These are phyloP conservation scores for Exserohilum turcica DNA, from an alignment of 2,329 filamentous ascomycete genomes.

Conservation along the genomic window DNA sequence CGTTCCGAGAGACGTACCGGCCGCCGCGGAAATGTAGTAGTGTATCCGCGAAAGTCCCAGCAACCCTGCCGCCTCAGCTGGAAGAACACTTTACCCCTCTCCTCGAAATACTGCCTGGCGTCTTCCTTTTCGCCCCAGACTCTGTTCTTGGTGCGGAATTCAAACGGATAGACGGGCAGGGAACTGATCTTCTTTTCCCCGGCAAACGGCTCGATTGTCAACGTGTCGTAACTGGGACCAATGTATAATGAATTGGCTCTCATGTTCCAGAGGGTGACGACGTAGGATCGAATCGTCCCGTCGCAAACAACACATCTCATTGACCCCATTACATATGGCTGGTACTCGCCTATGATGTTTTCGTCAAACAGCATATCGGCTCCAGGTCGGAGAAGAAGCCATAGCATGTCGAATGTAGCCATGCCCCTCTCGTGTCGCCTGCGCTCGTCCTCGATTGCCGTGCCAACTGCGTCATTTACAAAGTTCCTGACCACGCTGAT, in stretches of 20 bases:
- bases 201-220: neutral
- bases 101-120: neutral
- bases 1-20: neutral
- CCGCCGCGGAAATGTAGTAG: neutral
- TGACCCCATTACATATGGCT: neutral
- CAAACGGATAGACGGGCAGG: neutral
- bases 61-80: neutral
- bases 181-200: neutral
- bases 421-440: neutral
- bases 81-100: neutral
- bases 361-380: neutral
- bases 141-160: neutral
- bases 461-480: neutral
- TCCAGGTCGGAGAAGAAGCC: neutral
- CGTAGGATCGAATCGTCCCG: neutral
- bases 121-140: neutral
- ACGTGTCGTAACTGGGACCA: neutral
- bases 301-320: neutral
- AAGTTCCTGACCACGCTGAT: neutral
- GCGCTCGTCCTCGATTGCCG: neutral
- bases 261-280: neutral
- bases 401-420: neutral
- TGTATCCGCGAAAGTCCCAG: slow-evolving; percentile 1
- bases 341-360: neutral
- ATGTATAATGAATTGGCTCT: neutral